Base-by-base conservation (phyloP, 768 basidiomycete genomes). In the Coprinopsis strossmayeri region DNA sequence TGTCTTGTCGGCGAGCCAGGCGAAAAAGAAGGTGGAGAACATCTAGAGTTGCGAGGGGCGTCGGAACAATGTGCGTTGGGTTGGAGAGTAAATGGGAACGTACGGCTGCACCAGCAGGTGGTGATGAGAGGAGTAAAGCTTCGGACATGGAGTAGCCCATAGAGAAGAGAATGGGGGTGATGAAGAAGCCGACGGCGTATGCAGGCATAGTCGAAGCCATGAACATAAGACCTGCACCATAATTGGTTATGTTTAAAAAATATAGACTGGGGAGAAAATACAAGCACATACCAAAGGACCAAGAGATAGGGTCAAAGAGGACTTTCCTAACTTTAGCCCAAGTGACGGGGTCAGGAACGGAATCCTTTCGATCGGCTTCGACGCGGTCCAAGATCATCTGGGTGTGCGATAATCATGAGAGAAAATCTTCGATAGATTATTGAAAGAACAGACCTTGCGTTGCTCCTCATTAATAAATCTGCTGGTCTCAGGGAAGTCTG, bases 341-440 rank as follows among this genome's bases (percentile, higher is more conserved):
- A 17, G 68, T 76, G 15, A 74, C 28, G 26, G 61, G 48, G 52
- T 77, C 76, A 9, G 73, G 73, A 35, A 72, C 43, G 1, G 74
- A 69, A 54, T 77, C 76, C 11, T 73, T 72, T n/a, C 74, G 69
- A 53, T 76, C 76, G 3, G 72, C 69, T 46, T 76, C 71, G 34
- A 76, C 69, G 11, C 76, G 70, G 55, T 63, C 66, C 38, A 77
- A 46, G 20, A 77, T 65, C 34, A 74, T 50, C 2, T 64, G 64
- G 12, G 73, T 75, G 9, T n/a, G 57, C 74, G 70, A 38, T 5
- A 38, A 7, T 12, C 18, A 15, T 38, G 9, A 38, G 37, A 20
- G 5, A 38, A 7, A 18, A 18, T 18, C 37, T 38, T n/a, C 30
- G 30, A 32, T 32, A 15, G 15, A 32, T 32, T 15, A 7, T 7